phyloP scores from a whole-genome alignment of 345 rosid species.

The rapeseed (Brassica napus) region Da-Ae NC_063451.1:3164001-3164500 shows the following conservation, averaged over 20 bases:
- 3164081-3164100: neutral
- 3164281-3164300: conserved; percentile 31
- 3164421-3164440: conserved; percentile 50
- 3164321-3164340: conserved; percentile 38
- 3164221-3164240: conserved; percentile 64
- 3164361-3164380: conserved; percentile 23
- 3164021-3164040: neutral
- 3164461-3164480: conserved; percentile 32
- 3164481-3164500: conserved; percentile 46
- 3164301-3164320: neutral
- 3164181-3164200: conserved; percentile 37
- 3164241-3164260: conserved; percentile 46
- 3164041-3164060: neutral
- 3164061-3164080: neutral
- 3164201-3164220: conserved; percentile 54
- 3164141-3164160: conserved; percentile 66
- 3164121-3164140: conserved; percentile 31
- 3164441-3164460: conserved; percentile 57
- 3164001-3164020: neutral
- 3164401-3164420: conserved; percentile 48
- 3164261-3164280: conserved; percentile 46
- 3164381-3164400: conserved; percentile 45
- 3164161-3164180: conserved; percentile 64
- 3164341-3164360: conserved; percentile 42
- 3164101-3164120: neutral